phyloP scores from a whole-genome alignment of 805 yeast species.

The Torulaspora indica region DNA sequence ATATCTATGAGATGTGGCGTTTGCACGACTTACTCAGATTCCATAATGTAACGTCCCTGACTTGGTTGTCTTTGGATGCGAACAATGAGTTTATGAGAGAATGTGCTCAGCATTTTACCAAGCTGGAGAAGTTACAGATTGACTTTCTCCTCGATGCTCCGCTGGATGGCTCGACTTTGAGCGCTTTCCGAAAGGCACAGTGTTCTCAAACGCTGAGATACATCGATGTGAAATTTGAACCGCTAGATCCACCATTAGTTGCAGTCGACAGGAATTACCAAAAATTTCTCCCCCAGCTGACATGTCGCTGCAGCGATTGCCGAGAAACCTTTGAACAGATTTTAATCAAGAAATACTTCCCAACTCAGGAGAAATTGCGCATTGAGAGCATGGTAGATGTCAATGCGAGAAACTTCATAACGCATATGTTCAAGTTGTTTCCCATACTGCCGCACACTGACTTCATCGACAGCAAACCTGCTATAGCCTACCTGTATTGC shows the following conservation, averaged over 20 bases:
- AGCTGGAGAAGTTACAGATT: constrained; percentile 33
- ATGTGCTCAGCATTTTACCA: constrained; percentile 25
- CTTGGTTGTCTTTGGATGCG: constrained; percentile 34
- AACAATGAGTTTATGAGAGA: constrained; percentile 25
- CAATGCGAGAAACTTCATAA: constrained; percentile 29
- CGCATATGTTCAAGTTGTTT: constrained; percentile 31
- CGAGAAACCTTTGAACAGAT: constrained; percentile 26
- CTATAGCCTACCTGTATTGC: constrained; percentile 25
- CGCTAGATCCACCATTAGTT: constrained; percentile 22
- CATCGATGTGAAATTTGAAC: constrained; percentile 33
- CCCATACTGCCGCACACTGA: constrained; percentile 38
- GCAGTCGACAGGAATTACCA: constrained; percentile 24
- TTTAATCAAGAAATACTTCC: constrained; percentile 32
- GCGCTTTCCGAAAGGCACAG: constrained; percentile 22
- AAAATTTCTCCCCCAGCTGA: constrained; percentile 18
- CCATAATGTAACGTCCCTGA: constrained; percentile 30
- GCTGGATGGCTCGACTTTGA: constrained; percentile 20
- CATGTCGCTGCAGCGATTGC: constrained; percentile 31
- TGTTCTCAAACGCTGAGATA: constrained; percentile 30
- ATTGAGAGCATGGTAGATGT: constrained; percentile 23
- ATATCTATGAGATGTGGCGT: constrained; percentile 26
- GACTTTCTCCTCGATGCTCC: constrained; percentile 34
- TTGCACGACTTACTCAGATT: constrained; percentile 33
- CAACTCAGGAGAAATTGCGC: constrained; percentile 23
- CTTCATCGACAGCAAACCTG: constrained; percentile 35